Percentiles rank a stretch among this genome's conserved stretches.
Evolutionary conservation across 2,329 filamentous ascomycete genomes (phyloP).

Genomic region (Chalaropsis ovoidea): DNA sequence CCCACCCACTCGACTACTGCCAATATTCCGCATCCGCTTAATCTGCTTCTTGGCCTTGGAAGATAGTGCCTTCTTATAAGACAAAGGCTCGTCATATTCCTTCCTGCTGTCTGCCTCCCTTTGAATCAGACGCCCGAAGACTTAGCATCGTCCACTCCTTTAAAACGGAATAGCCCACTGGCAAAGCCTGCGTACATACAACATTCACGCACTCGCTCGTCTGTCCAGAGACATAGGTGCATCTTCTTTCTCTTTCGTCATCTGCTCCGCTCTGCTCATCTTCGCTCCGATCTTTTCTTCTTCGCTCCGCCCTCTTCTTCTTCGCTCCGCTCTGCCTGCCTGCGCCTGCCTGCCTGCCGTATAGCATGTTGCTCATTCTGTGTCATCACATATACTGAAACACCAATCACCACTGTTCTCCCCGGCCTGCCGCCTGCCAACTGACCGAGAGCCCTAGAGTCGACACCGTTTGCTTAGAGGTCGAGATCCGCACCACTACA

Average conservation of each 20-base stretch:
- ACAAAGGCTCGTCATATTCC: slow-evolving; percentile 3
- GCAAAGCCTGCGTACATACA: no score
- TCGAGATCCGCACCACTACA: not conserved
- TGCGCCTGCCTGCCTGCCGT: no score
- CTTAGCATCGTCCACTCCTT: not conserved
- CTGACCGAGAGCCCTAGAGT: not conserved
- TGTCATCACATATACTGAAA: slow-evolving; percentile 2
- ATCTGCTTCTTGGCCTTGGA: not conserved
- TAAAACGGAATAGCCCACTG: not conserved
- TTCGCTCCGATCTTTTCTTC: not conserved
- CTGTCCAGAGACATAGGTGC: no score
- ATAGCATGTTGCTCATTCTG: not conserved
- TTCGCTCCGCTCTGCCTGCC: not conserved
- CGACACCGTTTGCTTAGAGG: not conserved
- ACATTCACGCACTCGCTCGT: not conserved
- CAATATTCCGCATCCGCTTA: slow-evolving; percentile 7
- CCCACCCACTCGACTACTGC: not conserved
- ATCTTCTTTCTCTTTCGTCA: not conserved
- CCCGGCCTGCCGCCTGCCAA: slow-evolving; percentile 10
- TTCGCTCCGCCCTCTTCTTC: not conserved
- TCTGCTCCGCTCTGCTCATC: not conserved
- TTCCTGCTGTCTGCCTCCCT: not conserved
- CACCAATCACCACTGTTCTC: slow-evolving; percentile 5
- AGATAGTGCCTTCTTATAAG: slow-evolving; percentile 5
- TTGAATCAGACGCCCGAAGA: not conserved